Percentiles rank a stretch among this genome's conserved stretches.
phyloP scores from a whole-genome alignment of 2,329 filamentous ascomycete species.

The Penicillium sumatraense region DNA sequence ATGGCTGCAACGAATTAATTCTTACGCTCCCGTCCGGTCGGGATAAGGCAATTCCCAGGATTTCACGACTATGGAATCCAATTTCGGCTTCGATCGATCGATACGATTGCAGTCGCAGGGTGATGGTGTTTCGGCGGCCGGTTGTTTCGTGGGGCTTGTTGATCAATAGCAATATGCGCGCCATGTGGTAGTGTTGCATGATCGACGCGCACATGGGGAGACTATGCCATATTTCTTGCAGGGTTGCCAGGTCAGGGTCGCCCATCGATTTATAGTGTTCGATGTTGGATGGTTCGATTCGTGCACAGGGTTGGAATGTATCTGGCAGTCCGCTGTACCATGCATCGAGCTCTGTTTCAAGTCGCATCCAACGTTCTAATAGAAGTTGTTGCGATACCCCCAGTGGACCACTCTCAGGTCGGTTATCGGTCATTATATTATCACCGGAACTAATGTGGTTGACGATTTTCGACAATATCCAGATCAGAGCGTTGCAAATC shows the following conservation, averaged over 20 bases:
- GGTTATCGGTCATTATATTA: slow-evolving; percentile 42
- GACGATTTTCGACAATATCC: slow-evolving; percentile 68
- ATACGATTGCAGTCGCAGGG: slow-evolving; percentile 61
- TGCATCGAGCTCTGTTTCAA: slow-evolving; percentile 61
- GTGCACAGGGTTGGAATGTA: slow-evolving; percentile 62
- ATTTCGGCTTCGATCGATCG: slow-evolving; percentile 62
- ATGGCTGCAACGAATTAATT: slow-evolving; percentile 64
- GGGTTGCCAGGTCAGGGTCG: slow-evolving; percentile 45
- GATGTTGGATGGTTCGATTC: slow-evolving; percentile 45
- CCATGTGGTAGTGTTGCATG: slow-evolving; percentile 55
- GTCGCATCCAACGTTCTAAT: slow-evolving; percentile 54
- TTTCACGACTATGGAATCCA: slow-evolving; percentile 63
- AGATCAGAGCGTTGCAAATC: slow-evolving; percentile 67
- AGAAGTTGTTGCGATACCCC: slow-evolving; percentile 46
- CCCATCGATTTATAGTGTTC: slow-evolving; percentile 25
- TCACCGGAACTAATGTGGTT: slow-evolving; percentile 67
- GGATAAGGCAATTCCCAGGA: slow-evolving; percentile 63
- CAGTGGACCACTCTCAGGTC: slow-evolving; percentile 32
- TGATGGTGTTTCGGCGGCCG: slow-evolving; percentile 56
- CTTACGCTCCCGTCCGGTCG: slow-evolving; percentile 63
- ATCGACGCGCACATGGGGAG: slow-evolving; percentile 69
- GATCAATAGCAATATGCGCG: slow-evolving; percentile 47
- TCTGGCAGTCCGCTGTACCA: slow-evolving; percentile 65
- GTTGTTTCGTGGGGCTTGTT: slow-evolving; percentile 50
- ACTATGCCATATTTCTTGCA: slow-evolving; percentile 66